Evolutionary conservation across 768 basidiomycete species (phyloP).

Genomic region (Tylopilus cervinicoccineus): DNA sequence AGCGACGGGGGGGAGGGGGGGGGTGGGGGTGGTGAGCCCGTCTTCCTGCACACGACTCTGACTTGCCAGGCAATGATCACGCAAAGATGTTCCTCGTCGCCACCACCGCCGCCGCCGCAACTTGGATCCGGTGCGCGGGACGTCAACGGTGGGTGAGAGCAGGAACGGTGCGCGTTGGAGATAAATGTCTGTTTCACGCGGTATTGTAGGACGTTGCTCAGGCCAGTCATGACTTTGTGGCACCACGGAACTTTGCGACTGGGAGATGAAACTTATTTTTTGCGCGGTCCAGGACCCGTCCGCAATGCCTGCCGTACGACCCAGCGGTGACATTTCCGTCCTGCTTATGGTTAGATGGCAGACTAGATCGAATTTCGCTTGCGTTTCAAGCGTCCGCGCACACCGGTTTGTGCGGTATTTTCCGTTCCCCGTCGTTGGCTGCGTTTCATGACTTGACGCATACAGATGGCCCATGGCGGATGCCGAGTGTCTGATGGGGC

Average conservation of each 20-base stretch:
- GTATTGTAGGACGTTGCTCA: no score
- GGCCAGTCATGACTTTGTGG: background rate
- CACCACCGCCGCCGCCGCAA: no score
- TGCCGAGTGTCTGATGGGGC: background rate
- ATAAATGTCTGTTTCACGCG: background rate
- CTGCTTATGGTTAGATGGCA: background rate
- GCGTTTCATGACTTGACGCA: slow-evolving; percentile 6
- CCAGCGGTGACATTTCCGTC: background rate
- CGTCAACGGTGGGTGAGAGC: background rate
- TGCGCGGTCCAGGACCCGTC: background rate
- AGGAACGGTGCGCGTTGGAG: background rate
- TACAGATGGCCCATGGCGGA: background rate
- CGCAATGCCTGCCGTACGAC: background rate
- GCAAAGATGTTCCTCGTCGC: no score
- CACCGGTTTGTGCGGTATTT: background rate
- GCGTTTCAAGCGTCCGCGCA: background rate
- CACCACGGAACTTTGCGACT: slow-evolving; percentile 5
- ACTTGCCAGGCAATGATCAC: no score
- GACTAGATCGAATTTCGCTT: background rate
- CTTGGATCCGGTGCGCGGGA: no score
- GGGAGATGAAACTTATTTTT: background rate
- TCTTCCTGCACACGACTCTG: no score
- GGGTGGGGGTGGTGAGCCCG: no score
- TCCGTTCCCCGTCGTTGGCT: background rate
- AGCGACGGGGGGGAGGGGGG: no score